These are phyloP conservation scores for Trypanosoma melophagium DNA, from an alignment of 208 protist genomes.

Conservation along the genomic window DNA sequence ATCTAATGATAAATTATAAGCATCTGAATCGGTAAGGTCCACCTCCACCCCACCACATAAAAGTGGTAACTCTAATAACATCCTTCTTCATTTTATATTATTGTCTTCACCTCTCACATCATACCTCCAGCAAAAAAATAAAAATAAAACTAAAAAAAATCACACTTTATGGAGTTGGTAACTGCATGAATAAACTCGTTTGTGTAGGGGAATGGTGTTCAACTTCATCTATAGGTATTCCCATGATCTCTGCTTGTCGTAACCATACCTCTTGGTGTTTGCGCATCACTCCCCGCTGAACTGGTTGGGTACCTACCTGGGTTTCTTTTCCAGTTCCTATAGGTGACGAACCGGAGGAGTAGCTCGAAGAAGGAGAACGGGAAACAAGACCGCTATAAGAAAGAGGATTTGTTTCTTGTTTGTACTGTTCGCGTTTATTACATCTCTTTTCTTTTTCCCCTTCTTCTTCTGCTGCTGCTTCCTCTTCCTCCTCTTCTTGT, in stretches of 20 bases:
- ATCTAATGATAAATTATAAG: no score
- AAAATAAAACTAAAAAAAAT: neutral
- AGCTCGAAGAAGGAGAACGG: slow-evolving; percentile 5
- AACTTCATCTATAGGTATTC: slow-evolving; percentile 5
- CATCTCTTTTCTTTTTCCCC: neutral
- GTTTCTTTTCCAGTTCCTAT: neutral
- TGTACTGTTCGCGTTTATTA: neutral
- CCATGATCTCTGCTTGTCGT: slow-evolving; percentile 20
- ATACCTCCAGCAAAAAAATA: neutral
- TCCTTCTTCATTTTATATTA: no score
- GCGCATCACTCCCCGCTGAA: slow-evolving; percentile 19
- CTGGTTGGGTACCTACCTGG: no score
- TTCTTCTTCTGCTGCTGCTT: neutral
- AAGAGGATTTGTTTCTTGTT: neutral
- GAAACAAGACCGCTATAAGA: neutral
- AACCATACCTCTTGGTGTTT: slow-evolving; percentile 20
- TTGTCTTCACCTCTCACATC: no score
- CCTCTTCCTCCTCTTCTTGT: neutral
- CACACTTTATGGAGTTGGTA: neutral
- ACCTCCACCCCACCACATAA: no score
- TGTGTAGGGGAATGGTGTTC: no score
- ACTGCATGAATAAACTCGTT: no score
- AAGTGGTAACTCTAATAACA: no score
- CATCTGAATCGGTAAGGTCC: no score
- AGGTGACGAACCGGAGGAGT: neutral